Evolutionary conservation across 768 basidiomycete genomes (phyloP).

Genomic region (Lactarius evosmus): DNA sequence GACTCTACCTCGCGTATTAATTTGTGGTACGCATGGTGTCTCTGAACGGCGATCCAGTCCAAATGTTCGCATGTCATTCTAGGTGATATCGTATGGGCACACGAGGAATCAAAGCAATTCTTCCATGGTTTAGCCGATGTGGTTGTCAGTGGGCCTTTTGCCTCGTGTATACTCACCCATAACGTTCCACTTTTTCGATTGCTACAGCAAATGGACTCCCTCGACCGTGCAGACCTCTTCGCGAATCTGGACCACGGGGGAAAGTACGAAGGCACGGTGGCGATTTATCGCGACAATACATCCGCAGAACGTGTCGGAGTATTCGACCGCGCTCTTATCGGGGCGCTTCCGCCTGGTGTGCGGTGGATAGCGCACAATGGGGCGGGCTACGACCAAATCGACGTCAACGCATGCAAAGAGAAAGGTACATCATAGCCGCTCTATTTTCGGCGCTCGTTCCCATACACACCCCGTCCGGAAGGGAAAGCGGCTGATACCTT

Average conservation of each 20-base stretch:
- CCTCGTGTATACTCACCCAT: neutral
- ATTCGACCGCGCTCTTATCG: slow-evolving; percentile 78
- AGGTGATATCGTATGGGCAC: slow-evolving; percentile 80
- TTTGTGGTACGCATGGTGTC: slow-evolving; percentile 34
- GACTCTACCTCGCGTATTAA: slow-evolving; percentile 32
- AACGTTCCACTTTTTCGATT: neutral
- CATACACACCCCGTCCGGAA: neutral
- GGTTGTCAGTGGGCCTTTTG: slow-evolving; percentile 50
- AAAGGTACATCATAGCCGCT: slow-evolving; percentile 46
- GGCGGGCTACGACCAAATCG: slow-evolving; percentile 88
- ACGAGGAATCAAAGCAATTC: slow-evolving; percentile 63
- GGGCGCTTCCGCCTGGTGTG: slow-evolving; percentile 59
- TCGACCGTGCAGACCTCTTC: slow-evolving; percentile 65
- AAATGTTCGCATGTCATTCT: slow-evolving; percentile 4
- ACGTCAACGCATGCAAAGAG: slow-evolving; percentile 67
- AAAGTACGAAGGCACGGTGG: slow-evolving; percentile 70
- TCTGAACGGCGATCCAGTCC: neutral
- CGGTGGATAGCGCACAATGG: slow-evolving; percentile 93
- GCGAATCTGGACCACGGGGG: slow-evolving; percentile 58
- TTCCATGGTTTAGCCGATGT: slow-evolving; percentile 70
- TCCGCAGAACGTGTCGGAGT: slow-evolving; percentile 64
- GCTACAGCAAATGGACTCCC: slow-evolving; percentile 52
- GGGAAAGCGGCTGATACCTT: neutral
- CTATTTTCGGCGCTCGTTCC: neutral
- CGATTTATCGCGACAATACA: slow-evolving; percentile 74